Base-by-base conservation (phyloP, 495 filamentous ascomycete species). In the Aspergillus haitiensis region DNA sequence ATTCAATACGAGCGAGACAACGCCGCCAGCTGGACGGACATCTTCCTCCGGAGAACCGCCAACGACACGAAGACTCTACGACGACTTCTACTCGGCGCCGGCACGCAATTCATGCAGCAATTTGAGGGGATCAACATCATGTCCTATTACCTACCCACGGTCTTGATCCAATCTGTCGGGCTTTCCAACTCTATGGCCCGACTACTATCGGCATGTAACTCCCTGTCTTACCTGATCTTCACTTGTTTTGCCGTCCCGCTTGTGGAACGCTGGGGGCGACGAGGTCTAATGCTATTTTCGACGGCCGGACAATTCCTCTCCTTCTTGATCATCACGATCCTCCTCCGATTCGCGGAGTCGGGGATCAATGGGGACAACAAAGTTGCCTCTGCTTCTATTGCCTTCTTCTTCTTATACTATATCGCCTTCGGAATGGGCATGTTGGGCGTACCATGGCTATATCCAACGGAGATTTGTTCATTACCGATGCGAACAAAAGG, bases 391-490 rank as follows among this genome's bases (percentile, higher is more conserved):
- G 74, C 77, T 15, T 80, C 78, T 0, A 67, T 84, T 13, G 72
- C 77, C 1, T 85, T 85, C 63, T 78, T 85, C 61, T 84, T 84
- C 51, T 59, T 83, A 16, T 82, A 77, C 57, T 77, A 78, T 54
- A 73, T 75, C 46, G 72, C 67, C 56, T 85, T 85, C 56, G 82
- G 80, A 6, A 73, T 84, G 46, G 82, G 81, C 5, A 81, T 80
- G 78, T 76, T 82, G 6, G 80, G 80, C n/a, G 77, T 81, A 5
- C 81, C 81, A 0, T 86, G 82, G 84, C 71, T 88, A 2, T 88
- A 86, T 65, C 82, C 83, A 5, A 83, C 84, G 13, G 86, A 88
- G 63, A 83, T 87, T 68, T 85, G 82, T 62, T 78, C 78, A 21
- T 70, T 87, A 3, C 72, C 75, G 5, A 84, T 84, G 76, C 66